Base-by-base conservation (phyloP, 2,329 filamentous ascomycete genomes). In the Metarhizium humberi region DNA sequence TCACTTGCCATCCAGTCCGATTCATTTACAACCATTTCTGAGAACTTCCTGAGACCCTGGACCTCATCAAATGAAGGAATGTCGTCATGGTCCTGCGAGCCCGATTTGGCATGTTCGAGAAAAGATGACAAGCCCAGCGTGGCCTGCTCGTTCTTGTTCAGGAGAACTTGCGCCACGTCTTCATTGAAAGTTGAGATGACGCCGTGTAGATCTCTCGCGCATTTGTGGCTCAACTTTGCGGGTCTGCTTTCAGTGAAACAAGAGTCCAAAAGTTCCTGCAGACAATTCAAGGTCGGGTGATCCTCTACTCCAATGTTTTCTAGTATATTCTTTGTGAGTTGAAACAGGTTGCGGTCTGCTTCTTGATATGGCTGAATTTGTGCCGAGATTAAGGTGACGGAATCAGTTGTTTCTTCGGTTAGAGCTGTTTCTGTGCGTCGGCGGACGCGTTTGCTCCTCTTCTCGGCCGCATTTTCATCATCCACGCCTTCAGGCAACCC, bases 401-500 rank as follows among this genome's bases (percentile, higher is more conserved):
- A 73, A 57, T 84, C 81, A 14, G 78, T 66, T 0, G 70, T 67
- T 51, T 83, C 82, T 40, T 80, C 81, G 4, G 71, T 67, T 11
- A 78, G 74, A 3, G 76, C 79, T 47, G 86, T 83, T 42, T 73
- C 71, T 5, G 58, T 60, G 52, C 71, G 62, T 54, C 84, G 75
- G 49, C 84, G 77, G 34, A 83, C 83, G 51, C 85, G 74, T 63
- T 87, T 88, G 67, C 83, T 86, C 55, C 84, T 74, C 63, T 85
- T 86, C 53, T 80, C 78, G 11, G 79, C 75, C 2, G 71, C 73
- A 29, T 73, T 76, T 38, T 86, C 82, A 52, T 86, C 82, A 7
- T 84, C 81, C 0, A 64, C 73, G 0, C 68, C 73, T 3, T 85
- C 82, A 0, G 73, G 73, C 16, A 86, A 67, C 3, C 82, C 82